Evolutionary conservation across 305 asterid genomes (phyloP).

Genomic region (Fraxinus albicans): DNA sequence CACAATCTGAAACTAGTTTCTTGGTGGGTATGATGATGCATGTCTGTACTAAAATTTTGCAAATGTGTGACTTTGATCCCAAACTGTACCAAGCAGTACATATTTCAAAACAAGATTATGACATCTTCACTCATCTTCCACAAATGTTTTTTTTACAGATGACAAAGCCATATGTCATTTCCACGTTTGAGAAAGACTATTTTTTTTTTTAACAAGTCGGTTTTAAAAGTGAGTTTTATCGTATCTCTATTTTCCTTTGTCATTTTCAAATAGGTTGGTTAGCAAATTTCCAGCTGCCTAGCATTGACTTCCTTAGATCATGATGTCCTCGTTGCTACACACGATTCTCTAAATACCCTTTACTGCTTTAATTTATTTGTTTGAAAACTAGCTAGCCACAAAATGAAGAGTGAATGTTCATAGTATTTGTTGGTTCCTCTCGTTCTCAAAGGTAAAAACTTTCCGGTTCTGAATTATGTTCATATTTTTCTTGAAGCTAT

Average conservation of each 20-base stretch:
- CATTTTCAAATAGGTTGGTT: constrained; percentile 53
- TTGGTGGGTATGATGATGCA: neutral
- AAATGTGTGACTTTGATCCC: constrained; percentile 1
- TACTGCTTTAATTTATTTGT: constrained; percentile 22
- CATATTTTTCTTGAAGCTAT: neutral
- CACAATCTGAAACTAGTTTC: constrained; percentile 8
- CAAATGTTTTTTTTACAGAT: neutral
- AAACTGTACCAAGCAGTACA: constrained; percentile 5
- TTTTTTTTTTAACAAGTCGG: neutral
- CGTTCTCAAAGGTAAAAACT: constrained; percentile 28
- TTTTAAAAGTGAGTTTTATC: neutral
- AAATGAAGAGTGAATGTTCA: neutral
- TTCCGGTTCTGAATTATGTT: neutral
- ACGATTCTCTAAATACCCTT: constrained; percentile 12
- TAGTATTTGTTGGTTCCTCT: neutral
- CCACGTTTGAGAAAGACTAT: neutral
- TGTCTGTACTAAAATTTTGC: neutral
- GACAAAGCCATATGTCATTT: neutral
- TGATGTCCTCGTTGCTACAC: constrained; percentile 58
- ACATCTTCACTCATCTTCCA: constrained; percentile 19
- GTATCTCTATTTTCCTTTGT: neutral
- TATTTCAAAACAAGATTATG: constrained; percentile 18
- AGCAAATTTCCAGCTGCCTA: constrained; percentile 79
- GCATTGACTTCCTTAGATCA: constrained; percentile 68
- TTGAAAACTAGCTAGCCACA: constrained; percentile 22